Base-by-base conservation (phyloP, 2,329 filamentous ascomycete species). In the Dryadomyces quercivorus region DNA sequence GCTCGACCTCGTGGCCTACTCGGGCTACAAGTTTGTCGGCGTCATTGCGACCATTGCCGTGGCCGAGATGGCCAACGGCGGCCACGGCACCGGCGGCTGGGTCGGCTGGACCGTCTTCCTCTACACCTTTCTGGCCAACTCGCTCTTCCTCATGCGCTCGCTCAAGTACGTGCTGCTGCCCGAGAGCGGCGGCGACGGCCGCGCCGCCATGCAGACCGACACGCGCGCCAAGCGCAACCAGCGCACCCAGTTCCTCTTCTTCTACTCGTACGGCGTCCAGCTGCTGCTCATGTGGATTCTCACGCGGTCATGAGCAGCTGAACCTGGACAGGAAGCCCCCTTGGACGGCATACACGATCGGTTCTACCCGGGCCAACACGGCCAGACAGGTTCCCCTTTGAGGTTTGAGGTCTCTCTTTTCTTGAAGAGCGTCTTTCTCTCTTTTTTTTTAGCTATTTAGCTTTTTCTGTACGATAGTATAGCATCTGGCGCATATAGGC, bases 11-110 rank as follows among this genome's bases (percentile, higher is more conserved):
- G 85, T 98, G 53, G 94, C 94, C 5, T 98, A 98, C 72, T 92
- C 87, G 2, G 94, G 94, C 20, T 98, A 98, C 74, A 98, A 98
- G 70, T 98, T 98, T 65, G 92, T 98, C 31, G 93, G 92, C 36
- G 90, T 96, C 61, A 98, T 98, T 58, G 78, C 88, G 51, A 96
- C 91, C 0, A 82, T 97, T 58, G 78, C 86, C 13, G 72, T 92
- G 18, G 84, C 88, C 16, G 88, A 94, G 68, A 76, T 89, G 16
- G 70, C 88, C 60, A 94, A 85, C 55, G 82, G 83, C 13, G 86
- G 90, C 47, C 81, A 84, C 63, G 87, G 92, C 21, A 93, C 89
- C 2, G 86, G 91, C 51, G 86, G 89, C 54, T 94, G 87, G 88
- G 75, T 90, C 52, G 88, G 89, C 62, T 97, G 92, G 91, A 72